Conservation (phyloP, 441 rosid genomes). For the Adansonia madagascariensis region DNA sequence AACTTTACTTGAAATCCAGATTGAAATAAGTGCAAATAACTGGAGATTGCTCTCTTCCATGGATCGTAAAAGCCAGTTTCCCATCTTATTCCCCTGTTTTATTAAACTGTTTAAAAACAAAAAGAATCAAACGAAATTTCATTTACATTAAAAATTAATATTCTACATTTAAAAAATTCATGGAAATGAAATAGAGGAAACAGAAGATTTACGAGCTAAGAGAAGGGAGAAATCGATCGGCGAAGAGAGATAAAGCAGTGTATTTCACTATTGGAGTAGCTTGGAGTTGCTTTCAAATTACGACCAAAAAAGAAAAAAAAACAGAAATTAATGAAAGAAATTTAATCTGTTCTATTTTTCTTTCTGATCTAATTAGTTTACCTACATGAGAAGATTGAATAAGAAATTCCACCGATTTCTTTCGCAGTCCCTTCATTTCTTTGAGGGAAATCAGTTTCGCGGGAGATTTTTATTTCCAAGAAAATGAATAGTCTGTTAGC, state of each 20-base stretch:
- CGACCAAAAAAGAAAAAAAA: not conserved
- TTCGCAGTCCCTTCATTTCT: slow-evolving; percentile 18
- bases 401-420: slow-evolving; percentile 44
- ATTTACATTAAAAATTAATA: not conserved
- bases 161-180: not conserved
- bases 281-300: slow-evolving; percentile 47
- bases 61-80: slow-evolving; percentile 71
- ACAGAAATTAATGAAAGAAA: not conserved
- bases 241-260: slow-evolving; percentile 67
- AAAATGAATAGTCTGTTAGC: too few species aligned
- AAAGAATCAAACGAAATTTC: not conserved
- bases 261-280: slow-evolving; percentile 70
- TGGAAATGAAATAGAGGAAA: not conserved
- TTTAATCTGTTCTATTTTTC: not conserved
- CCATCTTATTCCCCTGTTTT: slow-evolving; percentile 29
- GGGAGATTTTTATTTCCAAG: not conserved
- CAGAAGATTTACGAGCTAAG: slow-evolving; percentile 45
- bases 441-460: not conserved
- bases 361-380: not conserved
- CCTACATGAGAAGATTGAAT: slow-evolving; percentile 54
- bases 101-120: slow-evolving; percentile 39
- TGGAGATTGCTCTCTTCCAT: slow-evolving; percentile 71
- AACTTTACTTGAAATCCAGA: slow-evolving; percentile 83
- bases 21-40: slow-evolving; percentile 63
- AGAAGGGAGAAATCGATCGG: slow-evolving; percentile 58